Conservation (phyloP, 805 yeast genomes). For the Kazachstania bromeliacearum region DNA sequence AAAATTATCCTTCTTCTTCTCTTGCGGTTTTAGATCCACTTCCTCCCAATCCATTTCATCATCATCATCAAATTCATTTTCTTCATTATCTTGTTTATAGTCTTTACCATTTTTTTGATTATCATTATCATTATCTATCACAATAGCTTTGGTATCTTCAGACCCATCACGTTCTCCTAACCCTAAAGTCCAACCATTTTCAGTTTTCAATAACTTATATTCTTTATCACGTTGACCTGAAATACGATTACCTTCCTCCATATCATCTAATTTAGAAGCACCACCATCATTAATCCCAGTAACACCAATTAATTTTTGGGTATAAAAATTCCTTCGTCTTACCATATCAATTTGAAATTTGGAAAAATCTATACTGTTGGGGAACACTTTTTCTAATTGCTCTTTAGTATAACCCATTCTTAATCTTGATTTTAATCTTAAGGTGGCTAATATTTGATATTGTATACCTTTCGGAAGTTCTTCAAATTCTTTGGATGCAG, state of each 20-base stretch:
- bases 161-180: slow-evolving; percentile 39
- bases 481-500: slow-evolving; percentile 68
- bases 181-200: slow-evolving; percentile 77
- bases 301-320: slow-evolving; percentile 76
- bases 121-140: slow-evolving; percentile 33
- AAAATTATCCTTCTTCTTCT: slow-evolving; percentile 16
- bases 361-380: slow-evolving; percentile 82
- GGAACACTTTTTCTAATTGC: slow-evolving; percentile 75
- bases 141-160: slow-evolving; percentile 38
- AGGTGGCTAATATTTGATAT: slow-evolving; percentile 75
- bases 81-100: slow-evolving; percentile 14
- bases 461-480: slow-evolving; percentile 76
- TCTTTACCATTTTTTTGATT: slow-evolving; percentile 9
- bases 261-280: slow-evolving; percentile 29
- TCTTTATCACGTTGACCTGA: slow-evolving; percentile 76
- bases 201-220: slow-evolving; percentile 65
- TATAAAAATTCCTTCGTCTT: slow-evolving; percentile 78
- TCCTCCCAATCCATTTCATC: slow-evolving; percentile 63
- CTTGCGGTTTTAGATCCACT: slow-evolving; percentile 35
- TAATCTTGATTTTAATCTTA: slow-evolving; percentile 74
- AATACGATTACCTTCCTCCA: slow-evolving; percentile 36
- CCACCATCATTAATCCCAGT: slow-evolving; percentile 64
- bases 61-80: slow-evolving; percentile 26
- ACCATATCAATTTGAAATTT: slow-evolving; percentile 90
- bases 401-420: slow-evolving; percentile 92